Evolutionary conservation across 148 eudicot species (phyloP).

Genomic region (Rhododendron molle): DNA sequence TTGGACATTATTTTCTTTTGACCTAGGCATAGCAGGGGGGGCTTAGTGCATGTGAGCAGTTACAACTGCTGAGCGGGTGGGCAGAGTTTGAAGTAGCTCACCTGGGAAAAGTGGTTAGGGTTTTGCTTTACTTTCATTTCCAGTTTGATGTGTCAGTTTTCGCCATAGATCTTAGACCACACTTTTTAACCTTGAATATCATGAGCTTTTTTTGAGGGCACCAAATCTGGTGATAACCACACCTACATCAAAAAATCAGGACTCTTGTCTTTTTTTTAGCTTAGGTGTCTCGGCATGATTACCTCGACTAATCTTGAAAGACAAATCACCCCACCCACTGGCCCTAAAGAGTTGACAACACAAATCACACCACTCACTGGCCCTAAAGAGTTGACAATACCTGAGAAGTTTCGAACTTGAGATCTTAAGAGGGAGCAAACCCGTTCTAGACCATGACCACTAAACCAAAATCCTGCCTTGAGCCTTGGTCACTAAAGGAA

Average conservation of each 20-base stretch:
- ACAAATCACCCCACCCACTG: no score
- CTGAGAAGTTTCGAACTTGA: no score
- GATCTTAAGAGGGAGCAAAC: no score
- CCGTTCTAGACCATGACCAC: neutral
- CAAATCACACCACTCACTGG: no score
- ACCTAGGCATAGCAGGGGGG: no score
- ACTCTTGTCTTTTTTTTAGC: neutral
- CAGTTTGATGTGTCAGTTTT: neutral
- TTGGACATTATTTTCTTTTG: neutral
- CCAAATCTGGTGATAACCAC: constrained; percentile 10
- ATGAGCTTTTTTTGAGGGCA: neutral
- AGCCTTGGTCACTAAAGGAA: neutral
- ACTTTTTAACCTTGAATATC: neutral
- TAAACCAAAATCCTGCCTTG: neutral
- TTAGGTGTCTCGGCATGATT: neutral
- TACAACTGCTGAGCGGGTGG: constrained; percentile 17
- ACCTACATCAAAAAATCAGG: neutral
- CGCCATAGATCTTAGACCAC: neutral
- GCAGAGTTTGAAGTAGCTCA: constrained; percentile 16
- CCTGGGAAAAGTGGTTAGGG: constrained; percentile 10
- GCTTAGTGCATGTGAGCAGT: constrained; percentile 25
- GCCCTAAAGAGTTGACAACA: no score
- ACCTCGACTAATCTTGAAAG: no score
- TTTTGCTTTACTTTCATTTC: neutral
- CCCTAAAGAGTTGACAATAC: no score